Evolutionary conservation across 768 basidiomycete genomes (phyloP), one percentile per base, ranked within the genome.

Genomic region (Pisolithus sp.): DNA sequence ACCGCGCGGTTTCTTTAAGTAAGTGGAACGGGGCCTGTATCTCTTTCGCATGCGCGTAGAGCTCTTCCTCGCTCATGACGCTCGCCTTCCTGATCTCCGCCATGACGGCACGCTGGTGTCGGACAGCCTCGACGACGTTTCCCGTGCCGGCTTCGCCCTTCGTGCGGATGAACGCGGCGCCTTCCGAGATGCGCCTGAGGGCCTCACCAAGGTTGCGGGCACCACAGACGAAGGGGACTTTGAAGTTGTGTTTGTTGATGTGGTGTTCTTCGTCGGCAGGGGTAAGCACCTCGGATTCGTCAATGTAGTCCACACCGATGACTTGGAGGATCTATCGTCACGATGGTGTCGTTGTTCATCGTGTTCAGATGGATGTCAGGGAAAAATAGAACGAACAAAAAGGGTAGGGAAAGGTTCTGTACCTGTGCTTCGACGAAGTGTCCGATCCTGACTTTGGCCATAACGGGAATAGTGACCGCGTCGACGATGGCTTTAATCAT

Each of bases 401-500:
- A 48, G 10, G 51, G 34, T 15, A 10, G 10, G n/a, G 47, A 21
- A 30, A 12, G 46, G 31, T 5, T 7, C 49, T 72, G 57, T 55
- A 86, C 89, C 78, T 91, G 93, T 5, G 94, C 93, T 72, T 99
- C 96, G 52, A 95, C 93, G 61, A 95, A 89, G 70, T 99, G 96
- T 0, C 96, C 96, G 67, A 99, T 97, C 57, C 96, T 84, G 55
- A 87, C 90, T 69, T 94, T 90, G 31, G 89, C 89, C 89, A 97
- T 97, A 67, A 97, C 93, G 8, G 93, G 94, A 60, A 97, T 94
- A 21, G 93, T 94, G 46, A 97, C 95, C 20, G 95, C 86, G 54
- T 83, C 87, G 56, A 90, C 86, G 68, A 98, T 98, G 64, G 89
- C 78, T 68, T 96, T 97, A 77, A 99, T 97, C 87, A 98, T 90